Evolutionary conservation across 352 stramenopile genomes (phyloP).

Genomic region (Phytopythium litorale): DNA sequence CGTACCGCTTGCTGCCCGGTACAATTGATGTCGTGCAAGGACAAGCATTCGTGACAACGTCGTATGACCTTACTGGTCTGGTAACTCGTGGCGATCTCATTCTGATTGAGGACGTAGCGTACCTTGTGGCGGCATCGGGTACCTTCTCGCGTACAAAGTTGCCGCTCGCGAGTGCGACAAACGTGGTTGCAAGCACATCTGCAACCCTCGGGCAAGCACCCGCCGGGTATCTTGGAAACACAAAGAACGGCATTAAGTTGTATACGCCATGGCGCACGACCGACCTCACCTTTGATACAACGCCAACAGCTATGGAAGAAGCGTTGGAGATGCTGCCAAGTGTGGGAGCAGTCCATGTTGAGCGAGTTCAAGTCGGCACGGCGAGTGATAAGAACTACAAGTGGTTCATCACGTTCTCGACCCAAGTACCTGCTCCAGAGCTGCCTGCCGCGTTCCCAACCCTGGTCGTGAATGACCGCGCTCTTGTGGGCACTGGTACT

Average conservation of each 20-base stretch:
- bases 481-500: slow-evolving; percentile 21
- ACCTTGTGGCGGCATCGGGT: slow-evolving; percentile 68
- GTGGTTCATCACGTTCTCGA: slow-evolving; percentile 90
- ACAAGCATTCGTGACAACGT: slow-evolving; percentile 70
- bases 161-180: slow-evolving; percentile 39
- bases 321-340: slow-evolving; percentile 88
- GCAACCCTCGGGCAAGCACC: slow-evolving; percentile 20
- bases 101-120: slow-evolving; percentile 59
- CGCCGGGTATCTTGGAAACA: slow-evolving; percentile 45
- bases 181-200: slow-evolving; percentile 16
- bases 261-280: slow-evolving; percentile 61
- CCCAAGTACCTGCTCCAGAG: slow-evolving; percentile 37
- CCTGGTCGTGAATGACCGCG: slow-evolving; percentile 51
- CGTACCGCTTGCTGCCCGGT: slow-evolving; percentile 44
- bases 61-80: slow-evolving; percentile 83
- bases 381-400: slow-evolving; percentile 67
- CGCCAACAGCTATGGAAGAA: slow-evolving; percentile 51
- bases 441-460: slow-evolving; percentile 20
- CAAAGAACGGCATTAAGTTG: slow-evolving; percentile 27
- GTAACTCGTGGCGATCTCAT: slow-evolving; percentile 83
- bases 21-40: slow-evolving; percentile 48
- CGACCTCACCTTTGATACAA: slow-evolving; percentile 49
- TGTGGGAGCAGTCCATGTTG: slow-evolving; percentile 87
- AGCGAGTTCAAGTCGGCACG: slow-evolving; percentile 52
- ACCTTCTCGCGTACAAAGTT: slow-evolving; percentile 72